Conservation (phyloP, 2,329 filamentous ascomycete species). For the Berkeleyomyces rouxiae region DNA sequence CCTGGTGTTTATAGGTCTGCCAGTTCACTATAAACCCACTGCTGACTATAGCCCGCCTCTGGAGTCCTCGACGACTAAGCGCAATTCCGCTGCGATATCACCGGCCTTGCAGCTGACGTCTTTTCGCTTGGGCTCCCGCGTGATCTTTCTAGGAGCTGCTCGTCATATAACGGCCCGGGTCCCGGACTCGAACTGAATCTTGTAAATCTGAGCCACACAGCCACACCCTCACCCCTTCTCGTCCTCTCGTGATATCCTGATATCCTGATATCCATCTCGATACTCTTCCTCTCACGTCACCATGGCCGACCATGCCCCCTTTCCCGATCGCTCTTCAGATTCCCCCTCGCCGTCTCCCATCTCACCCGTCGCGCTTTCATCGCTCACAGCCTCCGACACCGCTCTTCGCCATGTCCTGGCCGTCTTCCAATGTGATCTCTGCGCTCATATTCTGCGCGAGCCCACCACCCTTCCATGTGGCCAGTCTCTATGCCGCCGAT, state of each 20-base stretch:
- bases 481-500: conserved; percentile 56
- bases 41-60: no score
- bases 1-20: no score
- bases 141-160: no score
- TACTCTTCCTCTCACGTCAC: neutral
- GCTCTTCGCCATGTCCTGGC: conserved; percentile 3
- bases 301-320: neutral
- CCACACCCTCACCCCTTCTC: neutral
- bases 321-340: neutral
- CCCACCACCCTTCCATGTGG: conserved; percentile 72
- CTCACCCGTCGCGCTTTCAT: neutral
- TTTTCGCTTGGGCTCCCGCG: no score
- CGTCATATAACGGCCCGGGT: no score
- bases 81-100: no score
- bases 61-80: no score
- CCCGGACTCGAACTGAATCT: no score
- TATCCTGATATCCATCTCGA: neutral
- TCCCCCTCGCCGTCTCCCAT: neutral
- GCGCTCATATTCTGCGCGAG: conserved; percentile 48
- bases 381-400: neutral
- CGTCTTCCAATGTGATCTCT: conserved; percentile 60
- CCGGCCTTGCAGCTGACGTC: no score
- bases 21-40: no score
- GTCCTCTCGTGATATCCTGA: neutral
- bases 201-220: neutral